Percentiles rank a stretch among this genome's conserved stretches.
phyloP scores from a whole-genome alignment of 1,284 basidiomycete genomes.

The Sanghuangporus baumii region DNA sequence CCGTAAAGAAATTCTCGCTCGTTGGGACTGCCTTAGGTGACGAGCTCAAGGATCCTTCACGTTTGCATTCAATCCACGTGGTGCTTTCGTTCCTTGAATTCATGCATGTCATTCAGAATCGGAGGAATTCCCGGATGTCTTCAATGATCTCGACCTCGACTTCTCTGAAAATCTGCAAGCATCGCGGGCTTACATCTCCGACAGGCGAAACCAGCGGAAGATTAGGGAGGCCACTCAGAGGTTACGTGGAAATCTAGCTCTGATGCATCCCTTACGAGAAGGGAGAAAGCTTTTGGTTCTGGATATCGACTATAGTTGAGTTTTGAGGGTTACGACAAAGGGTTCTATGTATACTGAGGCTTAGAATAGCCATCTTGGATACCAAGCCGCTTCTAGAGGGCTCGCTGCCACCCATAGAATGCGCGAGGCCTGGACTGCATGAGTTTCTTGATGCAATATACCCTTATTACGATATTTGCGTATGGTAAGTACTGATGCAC shows the following conservation, averaged over 20 bases:
- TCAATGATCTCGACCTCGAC: constrained; percentile 79
- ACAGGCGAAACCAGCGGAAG: constrained; percentile 74
- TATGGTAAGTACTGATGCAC: constrained; percentile 48
- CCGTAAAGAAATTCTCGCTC: constrained; percentile 72
- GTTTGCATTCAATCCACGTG: constrained; percentile 24
- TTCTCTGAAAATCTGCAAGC: constrained; percentile 57
- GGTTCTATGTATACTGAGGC: neutral
- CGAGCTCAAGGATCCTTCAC: constrained; percentile 74
- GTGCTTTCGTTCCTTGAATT: neutral
- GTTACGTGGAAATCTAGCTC: constrained; percentile 49
- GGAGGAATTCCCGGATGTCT: constrained; percentile 62
- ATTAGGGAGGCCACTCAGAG: constrained; percentile 67
- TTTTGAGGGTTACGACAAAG: neutral
- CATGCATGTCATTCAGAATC: constrained; percentile 38
- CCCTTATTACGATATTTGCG: constrained; percentile 79
- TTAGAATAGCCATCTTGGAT: constrained; percentile 65
- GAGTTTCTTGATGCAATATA: constrained; percentile 79
- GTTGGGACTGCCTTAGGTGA: constrained; percentile 80
- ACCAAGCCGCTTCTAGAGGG: constrained; percentile 78
- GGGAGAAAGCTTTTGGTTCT: constrained; percentile 80
- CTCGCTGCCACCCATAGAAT: constrained; percentile 71
- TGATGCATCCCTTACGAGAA: constrained; percentile 70
- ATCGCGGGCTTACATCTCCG: constrained; percentile 57
- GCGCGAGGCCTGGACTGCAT: constrained; percentile 78
- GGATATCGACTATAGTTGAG: constrained; percentile 82